Conservation (phyloP, 768 basidiomycete species). For the Termitomyces sp. region DNA sequence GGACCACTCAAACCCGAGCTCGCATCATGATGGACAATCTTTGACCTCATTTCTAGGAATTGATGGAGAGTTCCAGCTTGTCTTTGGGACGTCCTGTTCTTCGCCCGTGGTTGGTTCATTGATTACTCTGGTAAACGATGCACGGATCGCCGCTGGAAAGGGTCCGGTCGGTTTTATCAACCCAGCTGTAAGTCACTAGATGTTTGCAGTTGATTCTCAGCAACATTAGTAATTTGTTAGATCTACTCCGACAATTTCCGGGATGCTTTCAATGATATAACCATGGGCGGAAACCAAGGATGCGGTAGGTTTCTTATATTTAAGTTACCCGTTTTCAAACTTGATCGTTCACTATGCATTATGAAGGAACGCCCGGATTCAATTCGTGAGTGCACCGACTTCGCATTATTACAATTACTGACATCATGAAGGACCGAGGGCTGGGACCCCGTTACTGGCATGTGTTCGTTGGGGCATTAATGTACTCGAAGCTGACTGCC, state of each 20-base stretch:
- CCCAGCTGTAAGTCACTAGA: conserved; percentile 26
- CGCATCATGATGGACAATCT: background rate
- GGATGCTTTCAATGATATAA: conserved; percentile 36
- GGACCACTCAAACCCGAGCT: background rate
- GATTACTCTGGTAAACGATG: conserved; percentile 48
- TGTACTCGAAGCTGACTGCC: background rate
- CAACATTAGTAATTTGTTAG: conserved; percentile 11
- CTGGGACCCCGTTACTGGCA: conserved; percentile 38
- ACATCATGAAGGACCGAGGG: conserved; percentile 23
- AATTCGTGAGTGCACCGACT: conserved; percentile 20
- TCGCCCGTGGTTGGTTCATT: conserved; percentile 43
- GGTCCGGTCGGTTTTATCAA: conserved; percentile 44
- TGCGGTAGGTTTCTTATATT: conserved; percentile 22
- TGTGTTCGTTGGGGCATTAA: background rate
- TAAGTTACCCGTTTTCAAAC: background rate
- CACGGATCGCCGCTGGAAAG: conserved; percentile 36
- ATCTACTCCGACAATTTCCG: conserved; percentile 30
- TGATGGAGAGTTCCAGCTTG: conserved; percentile 31
- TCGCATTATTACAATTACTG: background rate
- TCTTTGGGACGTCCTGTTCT: conserved; percentile 46
- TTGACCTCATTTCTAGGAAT: conserved; percentile 18
- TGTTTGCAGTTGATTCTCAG: background rate
- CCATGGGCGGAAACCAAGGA: conserved; percentile 32
- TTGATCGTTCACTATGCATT: background rate
- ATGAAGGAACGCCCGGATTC: conserved; percentile 27